A percentile compares a stretch with the other conserved stretches of the same genome.
These are phyloP conservation scores for Aspergillus persii DNA, from an alignment of 2,329 filamentous ascomycete species.

Conservation along the genomic window DNA sequence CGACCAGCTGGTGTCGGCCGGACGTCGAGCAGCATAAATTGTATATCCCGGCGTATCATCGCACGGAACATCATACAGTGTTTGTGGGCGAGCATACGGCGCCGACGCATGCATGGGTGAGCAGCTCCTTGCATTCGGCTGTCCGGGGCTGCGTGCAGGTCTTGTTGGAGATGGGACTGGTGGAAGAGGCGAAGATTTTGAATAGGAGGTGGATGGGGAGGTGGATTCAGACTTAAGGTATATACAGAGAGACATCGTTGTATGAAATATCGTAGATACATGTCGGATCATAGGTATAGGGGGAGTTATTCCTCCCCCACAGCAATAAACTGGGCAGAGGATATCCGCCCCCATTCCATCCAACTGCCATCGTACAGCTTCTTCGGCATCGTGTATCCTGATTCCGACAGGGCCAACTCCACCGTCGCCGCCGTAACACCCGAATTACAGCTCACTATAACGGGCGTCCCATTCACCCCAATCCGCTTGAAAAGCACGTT, in stretches of 20 bases:
- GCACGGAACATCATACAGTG: conserved; percentile 34
- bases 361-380: conserved; percentile 34
- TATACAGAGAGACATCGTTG: too few relatives aligned
- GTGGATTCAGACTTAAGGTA: conserved; percentile 50
- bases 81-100: conserved; percentile 39
- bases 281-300: too few relatives aligned
- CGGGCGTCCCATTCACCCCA: conserved; percentile 15
- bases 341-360: conserved; percentile 29
- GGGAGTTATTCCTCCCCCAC: background rate
- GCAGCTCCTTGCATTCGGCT: conserved; percentile 29
- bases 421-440: conserved; percentile 30
- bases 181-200: conserved; percentile 66
- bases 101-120: conserved; percentile 36
- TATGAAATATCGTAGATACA: too few relatives aligned
- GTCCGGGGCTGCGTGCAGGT: conserved; percentile 31
- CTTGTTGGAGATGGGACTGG: conserved; percentile 56
- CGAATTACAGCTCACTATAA: conserved; percentile 30
- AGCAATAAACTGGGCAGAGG: conserved; percentile 11
- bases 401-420: conserved; percentile 21
- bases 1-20: conserved; percentile 30
- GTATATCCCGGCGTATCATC: conserved; percentile 34
- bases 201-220: conserved; percentile 66
- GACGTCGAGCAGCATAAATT: conserved; percentile 33
- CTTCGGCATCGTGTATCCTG: conserved; percentile 17
- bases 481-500: conserved; percentile 13